phyloP scores from a whole-genome alignment of 805 yeast species.

The Lipomyces chichibuensis region DNA sequence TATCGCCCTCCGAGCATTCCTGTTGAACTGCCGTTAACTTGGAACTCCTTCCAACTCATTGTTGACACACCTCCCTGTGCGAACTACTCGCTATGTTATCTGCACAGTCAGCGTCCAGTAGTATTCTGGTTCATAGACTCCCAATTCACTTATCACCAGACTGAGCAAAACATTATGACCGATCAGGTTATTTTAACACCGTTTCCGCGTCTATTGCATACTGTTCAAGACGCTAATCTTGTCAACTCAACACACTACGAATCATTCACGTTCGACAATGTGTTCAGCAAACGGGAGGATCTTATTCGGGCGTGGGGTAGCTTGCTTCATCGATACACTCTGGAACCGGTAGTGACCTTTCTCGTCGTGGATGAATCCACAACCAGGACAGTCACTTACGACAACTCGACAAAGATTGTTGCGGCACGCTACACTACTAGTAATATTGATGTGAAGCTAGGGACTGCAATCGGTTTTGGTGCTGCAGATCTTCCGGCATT shows the following conservation, averaged over 20 bases:
- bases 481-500: not conserved
- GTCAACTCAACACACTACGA: not conserved
- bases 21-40: too few relatives aligned
- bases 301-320: constrained; percentile 14
- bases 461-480: not conserved
- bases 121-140: not conserved
- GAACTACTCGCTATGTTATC: not conserved
- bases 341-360: constrained; percentile 9
- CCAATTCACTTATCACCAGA: too few relatives aligned
- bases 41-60: not conserved
- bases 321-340: constrained; percentile 7
- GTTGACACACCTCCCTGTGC: not conserved
- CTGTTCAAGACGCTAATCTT: not conserved
- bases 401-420: not conserved
- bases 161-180: not conserved
- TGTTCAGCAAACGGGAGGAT: not conserved
- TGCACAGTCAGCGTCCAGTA: too few relatives aligned
- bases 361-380: constrained; percentile 1
- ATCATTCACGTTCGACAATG: not conserved
- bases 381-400: not conserved
- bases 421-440: not conserved
- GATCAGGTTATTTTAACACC: not conserved
- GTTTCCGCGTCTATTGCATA: constrained; percentile 9
- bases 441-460: not conserved
- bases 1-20: too few relatives aligned